A percentile compares a stretch with the other conserved stretches of the same genome.
These are phyloP conservation scores for Globisporangium cederbergense DNA, from an alignment of 352 stramenopile species.

Conservation along the genomic window DNA sequence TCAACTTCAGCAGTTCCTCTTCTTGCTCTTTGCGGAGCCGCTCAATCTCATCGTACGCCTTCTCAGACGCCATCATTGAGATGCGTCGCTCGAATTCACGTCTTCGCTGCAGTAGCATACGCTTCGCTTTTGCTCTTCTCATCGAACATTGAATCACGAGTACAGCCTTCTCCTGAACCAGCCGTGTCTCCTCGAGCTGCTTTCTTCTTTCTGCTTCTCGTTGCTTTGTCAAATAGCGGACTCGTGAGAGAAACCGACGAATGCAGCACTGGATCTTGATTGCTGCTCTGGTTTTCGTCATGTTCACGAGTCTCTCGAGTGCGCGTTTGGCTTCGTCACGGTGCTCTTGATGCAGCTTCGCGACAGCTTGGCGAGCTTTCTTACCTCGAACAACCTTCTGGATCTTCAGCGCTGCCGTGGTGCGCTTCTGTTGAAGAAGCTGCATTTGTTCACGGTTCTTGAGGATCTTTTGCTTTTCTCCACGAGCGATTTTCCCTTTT, in stretches of 20 bases:
- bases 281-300: slow-evolving; percentile 56
- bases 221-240: slow-evolving; percentile 29
- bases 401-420: slow-evolving; percentile 48
- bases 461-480: slow-evolving; percentile 27
- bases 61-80: slow-evolving; percentile 78
- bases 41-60: slow-evolving; percentile 79
- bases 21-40: slow-evolving; percentile 69
- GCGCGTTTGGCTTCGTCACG: slow-evolving; percentile 42
- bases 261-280: slow-evolving; percentile 70
- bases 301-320: slow-evolving; percentile 50
- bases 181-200: slow-evolving; percentile 22
- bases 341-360: slow-evolving; percentile 35
- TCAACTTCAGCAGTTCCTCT: slow-evolving; percentile 56
- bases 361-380: slow-evolving; percentile 35
- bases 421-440: slow-evolving; percentile 30
- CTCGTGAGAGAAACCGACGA: slow-evolving; percentile 48
- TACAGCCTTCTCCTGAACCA: slow-evolving; percentile 43
- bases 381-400: slow-evolving; percentile 65
- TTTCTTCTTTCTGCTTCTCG: slow-evolving; percentile 29
- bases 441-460: slow-evolving; percentile 22
- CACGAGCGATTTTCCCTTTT: slow-evolving; percentile 46
- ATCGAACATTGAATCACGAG: slow-evolving; percentile 69
- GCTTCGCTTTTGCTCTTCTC: slow-evolving; percentile 37
- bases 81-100: slow-evolving; percentile 75
- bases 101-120: slow-evolving; percentile 38